phyloP scores from a whole-genome alignment of 176 grass and related monocot genomes.

The Dactylis glomerata region DNA sequence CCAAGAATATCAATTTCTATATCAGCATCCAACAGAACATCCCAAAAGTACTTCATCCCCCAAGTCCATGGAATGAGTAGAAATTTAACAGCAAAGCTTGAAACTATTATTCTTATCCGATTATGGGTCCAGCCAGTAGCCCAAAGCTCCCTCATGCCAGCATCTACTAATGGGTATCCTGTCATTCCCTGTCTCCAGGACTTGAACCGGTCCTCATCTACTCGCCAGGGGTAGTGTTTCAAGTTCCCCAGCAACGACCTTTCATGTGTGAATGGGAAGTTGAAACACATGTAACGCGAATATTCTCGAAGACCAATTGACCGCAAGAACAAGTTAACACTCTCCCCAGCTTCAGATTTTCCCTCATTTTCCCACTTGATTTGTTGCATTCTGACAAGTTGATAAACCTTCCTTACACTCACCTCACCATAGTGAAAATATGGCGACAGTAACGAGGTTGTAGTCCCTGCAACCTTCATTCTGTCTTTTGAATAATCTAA shows the following conservation, averaged over 20 bases:
- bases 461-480: conserved; percentile 72
- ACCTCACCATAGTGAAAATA: conserved; percentile 94
- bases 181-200: conserved; percentile 90
- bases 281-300: conserved; percentile 92
- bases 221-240: conserved; percentile 78
- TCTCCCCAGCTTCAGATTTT: conserved; percentile 54
- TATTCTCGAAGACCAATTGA: conserved; percentile 92
- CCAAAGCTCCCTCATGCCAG: conserved; percentile 98
- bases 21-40: conserved; percentile 88
- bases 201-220: conserved; percentile 71
- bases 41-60: conserved; percentile 99
- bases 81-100: conserved; percentile 87
- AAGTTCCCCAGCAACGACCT: conserved; percentile 82
- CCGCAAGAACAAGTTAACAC: conserved; percentile 62
- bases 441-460: conserved; percentile 82
- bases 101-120: conserved; percentile 69
- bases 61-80: conserved; percentile 85
- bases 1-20: conserved; percentile 93
- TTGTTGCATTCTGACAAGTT: conserved; percentile 55
- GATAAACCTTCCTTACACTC: conserved; percentile 79
- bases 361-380: conserved; percentile 74
- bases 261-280: conserved; percentile 90
- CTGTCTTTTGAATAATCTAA: conserved; percentile 62
- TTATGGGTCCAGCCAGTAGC: conserved; percentile 98
- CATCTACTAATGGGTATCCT: conserved; percentile 94